phyloP scores from a whole-genome alignment of 2,329 filamentous ascomycete genomes.

The Fusarium sterilihyphosum region DNA sequence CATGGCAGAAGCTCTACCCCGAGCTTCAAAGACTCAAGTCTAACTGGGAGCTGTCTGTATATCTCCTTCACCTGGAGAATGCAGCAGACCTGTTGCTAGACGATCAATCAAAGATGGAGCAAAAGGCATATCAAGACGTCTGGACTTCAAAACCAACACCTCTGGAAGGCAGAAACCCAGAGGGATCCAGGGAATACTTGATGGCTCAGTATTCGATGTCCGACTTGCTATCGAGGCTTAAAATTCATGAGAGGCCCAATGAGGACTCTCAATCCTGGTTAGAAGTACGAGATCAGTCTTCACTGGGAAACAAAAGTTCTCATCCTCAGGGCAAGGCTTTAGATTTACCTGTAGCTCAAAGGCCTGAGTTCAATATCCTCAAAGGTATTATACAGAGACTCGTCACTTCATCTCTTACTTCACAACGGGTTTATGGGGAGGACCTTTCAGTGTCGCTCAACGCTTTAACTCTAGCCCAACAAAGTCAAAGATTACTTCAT shows the following conservation, averaged over 20 bases:
- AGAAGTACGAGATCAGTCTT: not conserved
- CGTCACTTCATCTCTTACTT: not conserved
- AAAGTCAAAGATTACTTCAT: not conserved
- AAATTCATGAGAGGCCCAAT: too few species aligned
- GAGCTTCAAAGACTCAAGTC: not conserved
- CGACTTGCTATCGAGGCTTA: not conserved
- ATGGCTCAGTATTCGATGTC: not conserved
- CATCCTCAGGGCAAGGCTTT: not conserved
- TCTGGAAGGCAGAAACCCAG: rapidly evolving
- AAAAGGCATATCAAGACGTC: not conserved
- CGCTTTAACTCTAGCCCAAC: conserved; percentile 1
- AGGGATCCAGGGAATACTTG: rapidly evolving
- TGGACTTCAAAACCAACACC: not conserved
- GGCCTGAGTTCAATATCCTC: not conserved
- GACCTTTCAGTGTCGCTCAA: conserved; percentile 20
- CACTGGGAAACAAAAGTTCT: not conserved
- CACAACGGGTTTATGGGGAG: conserved; percentile 27
- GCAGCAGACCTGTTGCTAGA: not conserved
- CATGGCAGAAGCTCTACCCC: not conserved
- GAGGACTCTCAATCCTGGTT: not conserved
- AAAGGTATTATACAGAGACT: conserved; percentile 3
- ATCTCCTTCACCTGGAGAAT: not conserved
- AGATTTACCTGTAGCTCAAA: not conserved
- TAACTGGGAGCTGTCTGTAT: conserved; percentile 8
- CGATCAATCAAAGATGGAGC: not conserved